Conservation (phyloP, 2,329 filamentous ascomycete species). For the Colletotrichum tofieldiae region DNA sequence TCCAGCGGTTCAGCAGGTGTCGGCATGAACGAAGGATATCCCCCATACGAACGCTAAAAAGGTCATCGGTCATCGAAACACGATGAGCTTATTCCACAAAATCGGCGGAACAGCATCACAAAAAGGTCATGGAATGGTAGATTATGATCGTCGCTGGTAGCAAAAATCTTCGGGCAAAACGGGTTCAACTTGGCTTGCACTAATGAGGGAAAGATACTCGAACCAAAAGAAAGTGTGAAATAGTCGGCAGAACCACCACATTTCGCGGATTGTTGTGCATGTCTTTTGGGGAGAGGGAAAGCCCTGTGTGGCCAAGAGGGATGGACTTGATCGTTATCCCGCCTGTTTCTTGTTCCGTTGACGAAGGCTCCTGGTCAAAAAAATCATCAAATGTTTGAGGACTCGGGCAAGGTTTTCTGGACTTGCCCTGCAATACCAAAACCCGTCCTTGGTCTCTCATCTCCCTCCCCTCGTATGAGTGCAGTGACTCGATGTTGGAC, state of each 20-base stretch:
- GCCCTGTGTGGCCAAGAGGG: conserved; percentile 93
- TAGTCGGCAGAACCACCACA: conserved; percentile 33
- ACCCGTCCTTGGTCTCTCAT: conserved; percentile 29
- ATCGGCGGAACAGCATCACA: conserved; percentile 44
- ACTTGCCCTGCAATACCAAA: conserved; percentile 38
- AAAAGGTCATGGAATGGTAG: conserved; percentile 45
- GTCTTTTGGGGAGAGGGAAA: conserved; percentile 82
- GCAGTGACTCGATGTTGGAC: background rate
- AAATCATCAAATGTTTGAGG: conserved; percentile 24
- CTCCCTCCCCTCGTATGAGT: background rate
- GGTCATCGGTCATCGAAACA: conserved; percentile 32
- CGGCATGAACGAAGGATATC: conserved; percentile 34
- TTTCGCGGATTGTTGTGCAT: conserved; percentile 42
- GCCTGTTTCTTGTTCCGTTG: conserved; percentile 50
- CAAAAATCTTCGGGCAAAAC: conserved; percentile 39
- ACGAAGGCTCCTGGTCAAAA: conserved; percentile 23
- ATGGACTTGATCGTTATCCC: conserved; percentile 92
- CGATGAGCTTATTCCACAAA: conserved; percentile 36
- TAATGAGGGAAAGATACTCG: conserved; percentile 99
- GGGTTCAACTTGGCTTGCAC: conserved; percentile 78
- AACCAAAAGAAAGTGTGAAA: conserved; percentile 44
- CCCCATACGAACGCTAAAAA: conserved; percentile 24
- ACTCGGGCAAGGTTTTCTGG: conserved; percentile 14
- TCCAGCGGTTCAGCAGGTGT: conserved; percentile 20
- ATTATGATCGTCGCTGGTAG: conserved; percentile 45